Base-by-base conservation (phyloP, 148 eudicot species). In the Rheum nobile region DNA sequence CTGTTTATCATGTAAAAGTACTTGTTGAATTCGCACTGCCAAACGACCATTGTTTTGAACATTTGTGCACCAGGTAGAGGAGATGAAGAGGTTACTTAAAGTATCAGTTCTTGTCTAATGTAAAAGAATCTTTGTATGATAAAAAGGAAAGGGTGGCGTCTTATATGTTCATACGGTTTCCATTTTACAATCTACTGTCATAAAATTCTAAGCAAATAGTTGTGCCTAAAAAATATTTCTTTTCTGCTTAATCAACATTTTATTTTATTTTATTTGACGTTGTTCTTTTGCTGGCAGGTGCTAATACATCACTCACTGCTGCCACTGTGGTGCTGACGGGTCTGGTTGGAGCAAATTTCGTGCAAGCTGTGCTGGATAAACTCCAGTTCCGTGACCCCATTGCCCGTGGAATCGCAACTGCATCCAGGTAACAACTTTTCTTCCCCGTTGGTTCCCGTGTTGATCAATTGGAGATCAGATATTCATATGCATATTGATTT, bases 341-440 rank as follows among this genome's bases (percentile, higher is more conserved):
- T 57, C 83, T 95, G 24, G 92, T 95, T 77, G 99, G 99, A 38
- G 99, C 99, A 31, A 95, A 95, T 80, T 95, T 92, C 76, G 99
- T 92, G 79, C 96, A 95, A 86, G 82, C 84, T 57, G 80, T 83
- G 80, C 92, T 95, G 11, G 97, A 95, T 76, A 95, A 85, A 76
- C 79, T 92, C 17, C 88, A 83, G 13, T 87, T 95, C 34, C 85
- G 84, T 44, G 99, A 95, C 79, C 99, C 97, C 46, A 90, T 95
- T 81, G 97, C 97, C 78, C 89, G 99, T 59, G 99, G 99, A 72
- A 87, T 95, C 55, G 99, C 99, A 54, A 92, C 99, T 47, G 97
- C 99, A 50, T 95, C 99, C 75, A 95, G 99, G 99, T 95, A 87
- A 35, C 34, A 38, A 38, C 47, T 70, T 63, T 32, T 14, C 22